Evolutionary conservation across 108 stramenopile species (phyloP).

Genomic region (Cyclotella baltica): DNA sequence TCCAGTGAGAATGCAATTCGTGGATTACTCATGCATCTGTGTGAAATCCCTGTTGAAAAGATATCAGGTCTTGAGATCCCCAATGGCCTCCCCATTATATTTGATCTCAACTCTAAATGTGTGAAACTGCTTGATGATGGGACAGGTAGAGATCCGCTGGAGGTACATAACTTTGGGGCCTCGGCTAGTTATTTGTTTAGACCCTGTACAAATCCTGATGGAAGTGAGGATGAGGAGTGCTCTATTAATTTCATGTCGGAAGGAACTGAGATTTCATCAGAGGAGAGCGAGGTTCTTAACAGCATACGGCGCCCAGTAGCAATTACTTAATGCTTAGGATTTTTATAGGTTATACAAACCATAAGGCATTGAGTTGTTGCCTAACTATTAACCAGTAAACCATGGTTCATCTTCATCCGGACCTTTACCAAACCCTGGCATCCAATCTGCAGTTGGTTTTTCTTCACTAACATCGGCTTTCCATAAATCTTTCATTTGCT

Average conservation of each 20-base stretch:
- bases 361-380: no score
- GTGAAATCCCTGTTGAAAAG: constrained; percentile 94
- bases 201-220: constrained; percentile 78
- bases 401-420: constrained; percentile 25
- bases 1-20: constrained; percentile 99
- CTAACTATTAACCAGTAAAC: constrained; percentile 18
- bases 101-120: constrained; percentile 79
- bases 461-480: neutral
- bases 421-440: constrained; percentile 2
- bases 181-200: constrained; percentile 85
- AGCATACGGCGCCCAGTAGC: constrained; percentile 17
- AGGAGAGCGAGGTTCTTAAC: constrained; percentile 18
- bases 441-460: constrained; percentile 20
- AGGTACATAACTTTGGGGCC: constrained; percentile 87
- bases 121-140: constrained; percentile 90
- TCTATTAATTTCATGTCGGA: constrained; percentile 35
- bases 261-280: constrained; percentile 10
- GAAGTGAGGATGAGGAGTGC: constrained; percentile 37
- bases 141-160: constrained; percentile 79
- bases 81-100: constrained; percentile 96
- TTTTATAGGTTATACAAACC: no score
- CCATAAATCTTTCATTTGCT: neutral
- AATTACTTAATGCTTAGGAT: constrained; percentile 4
- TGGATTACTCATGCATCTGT: constrained; percentile 97
- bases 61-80: constrained; percentile 95